These are phyloP conservation scores for Trichosporon sp. DNA, from an alignment of 1,284 basidiomycete genomes.

Conservation along the genomic window DNA sequence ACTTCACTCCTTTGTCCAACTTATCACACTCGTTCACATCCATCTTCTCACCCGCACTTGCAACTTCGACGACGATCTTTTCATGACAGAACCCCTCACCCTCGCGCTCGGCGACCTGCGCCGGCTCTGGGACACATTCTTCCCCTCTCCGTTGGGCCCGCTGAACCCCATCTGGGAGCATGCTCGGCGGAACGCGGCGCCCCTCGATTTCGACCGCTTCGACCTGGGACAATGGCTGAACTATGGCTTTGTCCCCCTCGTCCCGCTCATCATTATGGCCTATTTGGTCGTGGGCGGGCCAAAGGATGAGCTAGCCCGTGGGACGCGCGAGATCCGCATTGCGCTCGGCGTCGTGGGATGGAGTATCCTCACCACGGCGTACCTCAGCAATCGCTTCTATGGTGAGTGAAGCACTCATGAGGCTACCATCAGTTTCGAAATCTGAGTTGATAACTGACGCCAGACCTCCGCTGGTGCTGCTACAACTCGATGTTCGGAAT, in stretches of 20 bases:
- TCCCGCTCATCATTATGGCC: not conserved
- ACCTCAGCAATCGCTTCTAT: not conserved
- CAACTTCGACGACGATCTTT: not conserved
- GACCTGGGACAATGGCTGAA: not conserved
- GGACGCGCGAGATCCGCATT: not conserved
- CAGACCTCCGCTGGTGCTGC: not conserved
- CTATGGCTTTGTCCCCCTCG: not conserved
- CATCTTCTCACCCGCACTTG: not conserved
- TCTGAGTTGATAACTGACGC: not conserved
- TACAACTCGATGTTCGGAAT: slow-evolving; percentile 28
- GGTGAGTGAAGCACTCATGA: not conserved
- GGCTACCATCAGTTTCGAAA: not conserved
- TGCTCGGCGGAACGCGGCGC: not conserved
- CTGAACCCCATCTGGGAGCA: not conserved
- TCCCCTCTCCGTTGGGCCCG: not conserved
- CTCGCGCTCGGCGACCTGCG: not conserved
- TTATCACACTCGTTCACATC: not conserved
- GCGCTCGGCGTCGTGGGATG: not conserved
- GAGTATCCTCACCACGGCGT: not conserved
- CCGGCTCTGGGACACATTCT: not conserved
- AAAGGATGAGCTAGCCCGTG: not conserved
- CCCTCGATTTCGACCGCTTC: not conserved
- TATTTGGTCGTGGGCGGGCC: not conserved
- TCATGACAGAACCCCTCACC: not conserved
- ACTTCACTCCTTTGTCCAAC: not conserved